These are phyloP conservation scores for Conticribra weissflogii DNA, from an alignment of 108 stramenopile species.

Conservation along the genomic window DNA sequence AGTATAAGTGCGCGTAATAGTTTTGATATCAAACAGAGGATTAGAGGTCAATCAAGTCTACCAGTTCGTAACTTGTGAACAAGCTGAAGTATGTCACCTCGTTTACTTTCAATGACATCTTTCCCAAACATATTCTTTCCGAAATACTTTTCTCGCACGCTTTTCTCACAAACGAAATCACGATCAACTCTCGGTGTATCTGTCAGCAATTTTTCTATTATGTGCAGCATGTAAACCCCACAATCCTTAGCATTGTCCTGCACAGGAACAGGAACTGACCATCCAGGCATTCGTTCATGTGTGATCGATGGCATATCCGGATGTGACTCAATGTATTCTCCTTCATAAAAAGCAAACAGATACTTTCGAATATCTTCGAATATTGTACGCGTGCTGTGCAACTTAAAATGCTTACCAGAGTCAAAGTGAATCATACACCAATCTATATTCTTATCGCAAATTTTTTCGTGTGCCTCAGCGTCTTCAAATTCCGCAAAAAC, in stretches of 20 bases:
- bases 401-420: slow-evolving; percentile 46
- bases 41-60: background rate
- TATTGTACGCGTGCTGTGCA: slow-evolving; percentile 33
- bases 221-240: slow-evolving; percentile 64
- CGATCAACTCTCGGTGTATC: slow-evolving; percentile 24
- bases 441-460: slow-evolving; percentile 26
- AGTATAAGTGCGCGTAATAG: too few species aligned
- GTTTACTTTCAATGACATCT: slow-evolving; percentile 31
- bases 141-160: slow-evolving; percentile 21
- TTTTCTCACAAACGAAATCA: slow-evolving; percentile 30
- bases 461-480: slow-evolving; percentile 32
- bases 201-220: slow-evolving; percentile 26
- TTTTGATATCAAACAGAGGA: background rate
- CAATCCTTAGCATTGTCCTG: slow-evolving; percentile 72
- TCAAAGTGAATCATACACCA: slow-evolving; percentile 50
- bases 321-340: slow-evolving; percentile 20
- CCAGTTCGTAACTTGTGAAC: slow-evolving; percentile 18
- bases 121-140: slow-evolving; percentile 32
- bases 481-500: slow-evolving; percentile 1
- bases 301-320: slow-evolving; percentile 17
- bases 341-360: slow-evolving; percentile 33
- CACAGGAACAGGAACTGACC: slow-evolving; percentile 46
- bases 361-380: slow-evolving; percentile 40
- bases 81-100: slow-evolving; percentile 38
- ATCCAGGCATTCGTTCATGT: slow-evolving; percentile 41